Conservation (phyloP, 345 rosid genomes). For the Melaleuca quinquenervia region DNA sequence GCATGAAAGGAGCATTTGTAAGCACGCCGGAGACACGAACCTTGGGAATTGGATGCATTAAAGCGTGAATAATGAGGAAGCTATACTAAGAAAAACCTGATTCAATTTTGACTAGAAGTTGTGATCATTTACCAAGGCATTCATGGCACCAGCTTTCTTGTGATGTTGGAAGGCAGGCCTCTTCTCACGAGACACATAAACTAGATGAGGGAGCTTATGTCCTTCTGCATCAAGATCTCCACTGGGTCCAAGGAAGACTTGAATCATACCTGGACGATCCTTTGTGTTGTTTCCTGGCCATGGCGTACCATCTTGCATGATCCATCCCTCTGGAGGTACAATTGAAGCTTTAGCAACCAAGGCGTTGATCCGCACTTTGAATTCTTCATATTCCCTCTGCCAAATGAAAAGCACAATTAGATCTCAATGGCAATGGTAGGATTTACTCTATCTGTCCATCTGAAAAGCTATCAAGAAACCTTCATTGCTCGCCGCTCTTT, state of each 20-base stretch:
- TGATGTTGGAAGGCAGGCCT: constrained; percentile 81
- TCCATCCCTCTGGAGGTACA: constrained; percentile 87
- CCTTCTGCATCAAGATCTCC: constrained; percentile 87
- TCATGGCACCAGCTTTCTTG: constrained; percentile 99
- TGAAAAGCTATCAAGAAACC: constrained; percentile 24
- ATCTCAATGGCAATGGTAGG: not conserved
- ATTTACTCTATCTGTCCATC: not conserved
- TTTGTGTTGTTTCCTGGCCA: constrained; percentile 99
- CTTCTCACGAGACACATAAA: constrained; percentile 86
- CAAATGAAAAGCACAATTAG: not conserved
- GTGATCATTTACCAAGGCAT: constrained; percentile 57
- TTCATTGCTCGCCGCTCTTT: constrained; percentile 97
- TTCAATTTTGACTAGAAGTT: not conserved
- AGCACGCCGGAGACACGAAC: constrained; percentile 62
- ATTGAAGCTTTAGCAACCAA: constrained; percentile 77
- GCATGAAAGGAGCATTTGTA: constrained; percentile 85
- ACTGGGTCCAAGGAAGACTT: constrained; percentile 78
- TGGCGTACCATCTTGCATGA: constrained; percentile 97
- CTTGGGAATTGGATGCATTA: constrained; percentile 18
- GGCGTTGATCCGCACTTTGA: constrained; percentile 85
- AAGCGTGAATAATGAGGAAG: not conserved
- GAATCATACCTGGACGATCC: constrained; percentile 98
- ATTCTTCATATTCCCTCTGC: constrained; percentile 95
- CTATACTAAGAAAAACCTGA: not conserved
- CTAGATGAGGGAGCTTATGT: constrained; percentile 72